phyloP scores from a whole-genome alignment of 768 basidiomycete species.

The Leccinum obscurum region DNA sequence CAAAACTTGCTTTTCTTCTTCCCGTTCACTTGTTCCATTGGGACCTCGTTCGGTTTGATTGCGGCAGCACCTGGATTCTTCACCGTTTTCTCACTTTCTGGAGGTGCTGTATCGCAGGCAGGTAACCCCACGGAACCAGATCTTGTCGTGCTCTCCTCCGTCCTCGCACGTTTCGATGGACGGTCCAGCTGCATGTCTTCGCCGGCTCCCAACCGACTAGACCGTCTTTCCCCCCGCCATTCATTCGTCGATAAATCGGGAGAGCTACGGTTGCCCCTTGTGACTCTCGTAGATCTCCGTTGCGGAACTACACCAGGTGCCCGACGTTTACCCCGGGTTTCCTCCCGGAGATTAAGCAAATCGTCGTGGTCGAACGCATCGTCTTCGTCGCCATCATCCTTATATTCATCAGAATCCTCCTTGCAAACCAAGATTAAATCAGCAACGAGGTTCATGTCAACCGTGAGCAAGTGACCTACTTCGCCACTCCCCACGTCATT shows the following conservation, averaged over 20 bases:
- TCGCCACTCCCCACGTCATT: constrained; percentile 66
- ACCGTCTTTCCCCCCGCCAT: constrained; percentile 79
- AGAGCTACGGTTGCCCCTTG: constrained; percentile 52
- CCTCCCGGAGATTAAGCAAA: constrained; percentile 39
- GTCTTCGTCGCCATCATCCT: constrained; percentile 65
- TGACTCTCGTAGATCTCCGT: constrained; percentile 56
- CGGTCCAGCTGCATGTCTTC: constrained; percentile 51
- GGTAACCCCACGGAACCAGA: constrained; percentile 44
- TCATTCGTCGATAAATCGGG: constrained; percentile 48
- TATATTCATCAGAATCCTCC: constrained; percentile 70
- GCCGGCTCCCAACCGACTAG: constrained; percentile 60
- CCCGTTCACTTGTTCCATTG: constrained; percentile 73
- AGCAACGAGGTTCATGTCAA: constrained; percentile 25
- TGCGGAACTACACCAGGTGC: constrained; percentile 36
- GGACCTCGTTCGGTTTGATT: constrained; percentile 69
- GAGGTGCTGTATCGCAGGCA: constrained; percentile 23
- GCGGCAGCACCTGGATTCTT: constrained; percentile 63
- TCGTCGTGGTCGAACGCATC: constrained; percentile 50
- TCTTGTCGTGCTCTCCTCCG: constrained; percentile 67
- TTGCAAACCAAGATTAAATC: constrained; percentile 24
- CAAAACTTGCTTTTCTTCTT: constrained; percentile 87
- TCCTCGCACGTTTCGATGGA: constrained; percentile 71
- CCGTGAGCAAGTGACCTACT: constrained; percentile 27
- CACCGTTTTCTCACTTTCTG: constrained; percentile 41
- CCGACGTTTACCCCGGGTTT: constrained; percentile 45